Evolutionary conservation across 257 asterid species (phyloP).

Genomic region (Gentiana straminea): DNA sequence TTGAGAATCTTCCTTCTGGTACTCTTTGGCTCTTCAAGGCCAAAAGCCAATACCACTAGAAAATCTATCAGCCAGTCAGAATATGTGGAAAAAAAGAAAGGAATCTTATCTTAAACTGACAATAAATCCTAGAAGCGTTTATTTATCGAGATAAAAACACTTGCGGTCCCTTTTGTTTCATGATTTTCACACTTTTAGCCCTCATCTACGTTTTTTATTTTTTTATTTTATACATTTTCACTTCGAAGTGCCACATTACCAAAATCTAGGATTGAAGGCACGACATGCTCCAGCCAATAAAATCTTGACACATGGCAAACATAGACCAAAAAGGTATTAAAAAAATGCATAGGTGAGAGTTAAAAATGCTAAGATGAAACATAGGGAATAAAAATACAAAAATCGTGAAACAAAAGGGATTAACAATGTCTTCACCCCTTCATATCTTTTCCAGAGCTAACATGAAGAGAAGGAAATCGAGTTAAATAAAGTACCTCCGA

Average conservation of each 20-base stretch:
- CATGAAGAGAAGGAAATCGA: slow-evolving; percentile 10
- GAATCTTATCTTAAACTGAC: not conserved
- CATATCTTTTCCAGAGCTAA: too few relatives aligned
- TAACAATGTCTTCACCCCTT: too few relatives aligned
- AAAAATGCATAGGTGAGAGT: not conserved
- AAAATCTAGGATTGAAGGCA: too few relatives aligned
- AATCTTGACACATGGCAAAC: too few relatives aligned
- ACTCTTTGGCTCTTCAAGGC: slow-evolving; percentile 37
- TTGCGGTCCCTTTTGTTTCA: too few relatives aligned
- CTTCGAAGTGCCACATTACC: too few relatives aligned
- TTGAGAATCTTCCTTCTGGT: slow-evolving; percentile 20
- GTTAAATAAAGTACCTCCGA: slow-evolving; percentile 49
- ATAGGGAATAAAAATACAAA: not conserved
- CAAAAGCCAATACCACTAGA: slow-evolving; percentile 85
- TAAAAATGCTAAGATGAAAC: slow-evolving; percentile 1
- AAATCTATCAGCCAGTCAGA: slow-evolving; percentile 16
- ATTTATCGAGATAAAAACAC: not conserved
- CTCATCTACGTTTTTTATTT: too few relatives aligned
- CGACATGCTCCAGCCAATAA: too few relatives aligned
- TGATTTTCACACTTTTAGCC: too few relatives aligned
- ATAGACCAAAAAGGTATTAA: not conserved
- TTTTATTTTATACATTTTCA: too few relatives aligned
- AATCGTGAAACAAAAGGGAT: too few relatives aligned
- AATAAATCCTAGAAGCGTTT: not conserved
- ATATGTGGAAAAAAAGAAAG: slow-evolving; percentile 3